phyloP scores from a whole-genome alignment of 257 asterid species.

The Handroanthus guayacan region DNA sequence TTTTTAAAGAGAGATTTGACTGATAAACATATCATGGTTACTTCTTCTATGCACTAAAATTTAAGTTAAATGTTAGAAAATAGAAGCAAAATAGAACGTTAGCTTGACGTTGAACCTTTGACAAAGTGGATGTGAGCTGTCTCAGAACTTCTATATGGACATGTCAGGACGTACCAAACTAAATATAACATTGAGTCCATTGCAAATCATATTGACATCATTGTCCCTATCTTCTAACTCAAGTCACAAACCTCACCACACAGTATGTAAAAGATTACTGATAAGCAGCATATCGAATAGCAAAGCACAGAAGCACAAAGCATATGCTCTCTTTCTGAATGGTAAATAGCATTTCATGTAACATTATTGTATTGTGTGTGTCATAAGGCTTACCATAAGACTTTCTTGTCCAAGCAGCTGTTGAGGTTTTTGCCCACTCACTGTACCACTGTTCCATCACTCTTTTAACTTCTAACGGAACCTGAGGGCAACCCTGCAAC shows the following conservation, averaged over 20 bases:
- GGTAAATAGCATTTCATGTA: neutral
- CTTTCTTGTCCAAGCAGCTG: slow-evolving; percentile 48
- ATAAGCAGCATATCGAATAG: too few species aligned
- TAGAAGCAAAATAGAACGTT: neutral
- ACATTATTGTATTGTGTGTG: neutral
- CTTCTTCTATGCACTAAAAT: too few species aligned
- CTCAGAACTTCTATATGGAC: too few species aligned
- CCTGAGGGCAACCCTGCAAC: slow-evolving; percentile 59
- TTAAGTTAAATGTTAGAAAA: neutral
- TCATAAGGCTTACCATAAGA: slow-evolving; percentile 40
- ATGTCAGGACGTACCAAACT: too few species aligned
- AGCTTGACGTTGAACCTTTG: neutral
- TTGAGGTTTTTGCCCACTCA: slow-evolving; percentile 48
- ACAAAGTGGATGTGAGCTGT: neutral
- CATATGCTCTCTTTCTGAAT: neutral
- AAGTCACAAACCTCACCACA: too few species aligned
- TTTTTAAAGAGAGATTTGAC: too few species aligned
- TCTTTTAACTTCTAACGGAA: slow-evolving; percentile 47
- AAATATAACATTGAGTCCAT: too few species aligned
- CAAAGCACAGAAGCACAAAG: neutral
- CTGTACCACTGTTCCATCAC: slow-evolving; percentile 56
- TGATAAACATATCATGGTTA: too few species aligned
- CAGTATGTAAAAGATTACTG: too few species aligned
- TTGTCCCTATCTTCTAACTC: too few species aligned
- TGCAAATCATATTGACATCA: too few species aligned